A percentile compares a stretch with the other conserved stretches of the same genome.
Conservation (phyloP, 78 protist genomes). For the Neovahlkampfia damariscottae region DNA sequence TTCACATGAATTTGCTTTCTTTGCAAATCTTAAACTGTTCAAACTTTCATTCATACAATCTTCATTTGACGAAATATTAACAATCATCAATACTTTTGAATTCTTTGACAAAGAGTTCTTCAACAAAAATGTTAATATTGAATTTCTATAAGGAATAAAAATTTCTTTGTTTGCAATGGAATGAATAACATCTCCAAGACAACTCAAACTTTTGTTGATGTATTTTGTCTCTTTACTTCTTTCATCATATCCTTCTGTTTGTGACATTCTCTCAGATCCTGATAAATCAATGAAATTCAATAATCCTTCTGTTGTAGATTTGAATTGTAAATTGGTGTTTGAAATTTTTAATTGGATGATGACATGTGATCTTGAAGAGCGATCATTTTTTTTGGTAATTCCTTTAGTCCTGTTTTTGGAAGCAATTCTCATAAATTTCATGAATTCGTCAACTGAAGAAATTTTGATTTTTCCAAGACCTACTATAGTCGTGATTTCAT, state of each 20-base stretch:
- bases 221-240: conserved; percentile 24
- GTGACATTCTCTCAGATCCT: conserved; percentile 12
- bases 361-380: conserved; percentile 15
- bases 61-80: no score
- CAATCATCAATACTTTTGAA: conserved; percentile 73
- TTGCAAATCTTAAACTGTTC: no score
- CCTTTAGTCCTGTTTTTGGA: background rate
- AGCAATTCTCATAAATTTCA: background rate
- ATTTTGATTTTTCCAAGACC: background rate
- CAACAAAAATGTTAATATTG: conserved; percentile 71
- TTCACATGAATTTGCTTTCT: no score
- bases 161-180: background rate
- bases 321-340: no score
- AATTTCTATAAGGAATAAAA: conserved; percentile 81
- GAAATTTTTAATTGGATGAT: conserved; percentile 14
- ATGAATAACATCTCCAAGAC: conserved; percentile 36
- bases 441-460: background rate
- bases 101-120: conserved; percentile 84
- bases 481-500: no score
- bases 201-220: conserved; percentile 24
- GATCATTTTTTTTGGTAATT: conserved; percentile 2
- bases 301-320: no score
- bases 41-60: no score
- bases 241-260: conserved; percentile 16
- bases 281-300: background rate